Evolutionary conservation across 1,284 basidiomycete species (phyloP).

Genomic region (Ustilago shanxiensis): DNA sequence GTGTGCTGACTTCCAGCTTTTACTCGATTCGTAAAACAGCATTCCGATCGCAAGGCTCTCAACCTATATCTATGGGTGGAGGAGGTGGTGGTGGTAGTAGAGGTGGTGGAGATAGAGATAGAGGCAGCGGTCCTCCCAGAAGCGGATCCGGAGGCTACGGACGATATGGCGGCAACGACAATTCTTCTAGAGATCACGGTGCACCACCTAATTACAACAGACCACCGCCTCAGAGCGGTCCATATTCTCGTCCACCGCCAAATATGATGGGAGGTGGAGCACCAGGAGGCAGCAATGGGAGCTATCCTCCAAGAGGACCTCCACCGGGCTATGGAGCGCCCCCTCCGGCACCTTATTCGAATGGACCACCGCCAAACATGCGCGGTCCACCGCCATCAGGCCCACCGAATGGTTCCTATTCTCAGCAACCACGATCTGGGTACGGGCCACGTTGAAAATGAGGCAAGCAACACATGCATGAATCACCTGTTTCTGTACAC

Average conservation of each 20-base stretch:
- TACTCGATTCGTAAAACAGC: conserved; percentile 4
- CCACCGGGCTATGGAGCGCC: conserved; percentile 43
- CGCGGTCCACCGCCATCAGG: conserved; percentile 27
- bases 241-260: conserved; percentile 46
- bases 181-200: conserved; percentile 23
- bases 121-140: conserved; percentile 13
- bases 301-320: conserved; percentile 40
- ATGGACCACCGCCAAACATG: conserved; percentile 42
- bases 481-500: too few relatives aligned
- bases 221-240: conserved; percentile 29
- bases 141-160: conserved; percentile 23
- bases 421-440: conserved; percentile 22
- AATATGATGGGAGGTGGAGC: conserved; percentile 33
- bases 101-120: conserved; percentile 12
- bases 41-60: conserved; percentile 41
- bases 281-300: conserved; percentile 18
- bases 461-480: neutral
- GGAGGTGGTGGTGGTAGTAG: conserved; percentile 16
- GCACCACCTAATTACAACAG: conserved; percentile 40
- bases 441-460: conserved; percentile 39
- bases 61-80: conserved; percentile 30
- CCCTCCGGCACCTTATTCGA: conserved; percentile 20
- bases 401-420: conserved; percentile 23
- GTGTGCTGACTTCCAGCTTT: neutral
- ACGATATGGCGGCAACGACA: conserved; percentile 28